Percentiles rank a stretch among this genome's conserved stretches.
phyloP scores from a whole-genome alignment of 2,329 filamentous ascomycete species.

The Gnomoniopsis smithogilvyi region DNA sequence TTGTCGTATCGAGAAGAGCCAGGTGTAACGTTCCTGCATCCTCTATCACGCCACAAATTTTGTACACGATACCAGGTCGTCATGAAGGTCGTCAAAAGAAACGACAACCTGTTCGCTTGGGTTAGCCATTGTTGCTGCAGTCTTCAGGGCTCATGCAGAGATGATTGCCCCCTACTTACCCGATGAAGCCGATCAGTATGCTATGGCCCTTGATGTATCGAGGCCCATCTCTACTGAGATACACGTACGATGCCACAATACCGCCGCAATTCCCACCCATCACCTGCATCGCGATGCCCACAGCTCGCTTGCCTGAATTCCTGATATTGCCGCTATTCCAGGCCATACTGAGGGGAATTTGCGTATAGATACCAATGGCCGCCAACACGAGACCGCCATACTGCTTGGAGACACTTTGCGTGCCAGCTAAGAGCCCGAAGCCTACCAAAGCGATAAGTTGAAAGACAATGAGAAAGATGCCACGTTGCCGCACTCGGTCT shows the following conservation, averaged over 20 bases:
- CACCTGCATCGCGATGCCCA: conserved; percentile 20
- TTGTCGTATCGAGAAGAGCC: too few species aligned
- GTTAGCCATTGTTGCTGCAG: neutral
- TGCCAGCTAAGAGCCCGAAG: conserved; percentile 38
- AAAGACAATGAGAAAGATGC: conserved; percentile 39
- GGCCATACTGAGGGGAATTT: conserved; percentile 52
- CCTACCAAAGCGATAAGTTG: conserved; percentile 43
- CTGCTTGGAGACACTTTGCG: conserved; percentile 36
- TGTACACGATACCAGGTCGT: conserved; percentile 5
- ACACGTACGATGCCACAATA: conserved; percentile 23
- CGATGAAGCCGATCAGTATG: conserved; percentile 21
- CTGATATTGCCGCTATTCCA: conserved; percentile 61
- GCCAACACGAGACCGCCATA: conserved; percentile 47
- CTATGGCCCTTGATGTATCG: conserved; percentile 21
- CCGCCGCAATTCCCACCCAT: conserved; percentile 23
- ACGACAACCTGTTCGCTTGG: too few species aligned
- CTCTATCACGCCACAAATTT: too few species aligned
- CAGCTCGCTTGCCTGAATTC: conserved; percentile 27
- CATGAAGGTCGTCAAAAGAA: neutral
- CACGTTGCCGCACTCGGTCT: conserved; percentile 26
- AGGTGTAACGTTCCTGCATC: too few species aligned
- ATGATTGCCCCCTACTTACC: neutral
- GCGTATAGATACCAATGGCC: conserved; percentile 51
- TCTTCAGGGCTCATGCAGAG: neutral
- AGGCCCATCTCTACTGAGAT: conserved; percentile 19